Percentiles rank a stretch among this genome's conserved stretches.
Evolutionary conservation across 2,329 filamentous ascomycete genomes (phyloP).

Genomic region (Parastagonospora avenae): DNA sequence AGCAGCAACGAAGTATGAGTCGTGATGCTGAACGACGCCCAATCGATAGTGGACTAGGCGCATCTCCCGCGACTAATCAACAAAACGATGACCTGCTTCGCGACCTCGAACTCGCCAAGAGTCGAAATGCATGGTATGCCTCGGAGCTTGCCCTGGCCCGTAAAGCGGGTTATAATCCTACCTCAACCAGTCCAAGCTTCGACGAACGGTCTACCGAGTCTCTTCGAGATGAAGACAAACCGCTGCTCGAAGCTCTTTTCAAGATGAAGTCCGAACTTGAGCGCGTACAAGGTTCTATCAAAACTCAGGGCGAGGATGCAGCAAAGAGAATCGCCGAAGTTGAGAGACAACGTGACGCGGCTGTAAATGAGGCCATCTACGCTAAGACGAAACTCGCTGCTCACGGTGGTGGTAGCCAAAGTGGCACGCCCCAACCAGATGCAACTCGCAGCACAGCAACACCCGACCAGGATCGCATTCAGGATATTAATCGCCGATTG

Average conservation of each 20-base stretch:
- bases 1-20: conserved; percentile 36
- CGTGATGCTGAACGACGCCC: conserved; percentile 48
- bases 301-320: conserved; percentile 83
- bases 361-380: conserved; percentile 94
- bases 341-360: conserved; percentile 90
- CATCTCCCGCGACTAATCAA: conserved; percentile 63
- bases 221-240: conserved; percentile 90
- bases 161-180: conserved; percentile 84
- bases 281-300: conserved; percentile 87
- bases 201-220: conserved; percentile 78
- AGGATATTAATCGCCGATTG: conserved; percentile 80
- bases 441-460: conserved; percentile 63
- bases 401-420: conserved; percentile 70
- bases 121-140: conserved; percentile 94
- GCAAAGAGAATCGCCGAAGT: conserved; percentile 91
- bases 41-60: conserved; percentile 65
- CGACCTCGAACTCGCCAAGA: conserved; percentile 83
- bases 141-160: conserved; percentile 91
- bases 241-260: conserved; percentile 87
- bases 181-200: conserved; percentile 71
- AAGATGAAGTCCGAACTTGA: conserved; percentile 88
- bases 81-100: conserved; percentile 78
- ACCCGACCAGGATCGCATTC: conserved; percentile 68
- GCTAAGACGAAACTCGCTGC: conserved; percentile 91
- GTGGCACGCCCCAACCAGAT: conserved; percentile 60